Conservation (phyloP, 208 protist species). For the Leishmania aethiopica region DNA sequence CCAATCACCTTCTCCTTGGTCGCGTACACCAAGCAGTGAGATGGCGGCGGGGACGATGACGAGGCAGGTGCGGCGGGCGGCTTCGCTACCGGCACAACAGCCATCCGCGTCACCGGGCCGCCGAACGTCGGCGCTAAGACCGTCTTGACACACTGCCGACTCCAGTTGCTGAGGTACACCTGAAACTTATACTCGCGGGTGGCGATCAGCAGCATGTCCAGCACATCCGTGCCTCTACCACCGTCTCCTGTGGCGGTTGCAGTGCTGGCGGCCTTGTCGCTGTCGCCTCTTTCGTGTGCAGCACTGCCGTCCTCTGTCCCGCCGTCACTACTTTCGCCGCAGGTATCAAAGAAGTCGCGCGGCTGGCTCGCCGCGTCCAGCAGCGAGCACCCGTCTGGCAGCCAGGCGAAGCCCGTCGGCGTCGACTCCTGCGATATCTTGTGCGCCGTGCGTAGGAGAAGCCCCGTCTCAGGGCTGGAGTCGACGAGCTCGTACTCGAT, state of each 20-base stretch:
- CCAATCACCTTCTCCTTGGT: slow-evolving; percentile 93
- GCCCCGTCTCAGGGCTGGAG: slow-evolving; percentile 81
- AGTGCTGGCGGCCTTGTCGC: neutral
- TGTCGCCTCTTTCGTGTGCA: neutral
- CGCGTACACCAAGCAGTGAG: slow-evolving; percentile 81
- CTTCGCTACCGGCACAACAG: slow-evolving; percentile 31
- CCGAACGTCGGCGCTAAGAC: slow-evolving; percentile 93
- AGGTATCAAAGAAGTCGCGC: slow-evolving; percentile 30
- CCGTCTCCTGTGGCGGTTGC: neutral
- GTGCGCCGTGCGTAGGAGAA: slow-evolving; percentile 82
- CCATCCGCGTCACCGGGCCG: slow-evolving; percentile 81
- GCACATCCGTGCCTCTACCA: slow-evolving; percentile 21
- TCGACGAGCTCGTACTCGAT: slow-evolving; percentile 95
- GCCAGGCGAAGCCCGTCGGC: slow-evolving; percentile 92
- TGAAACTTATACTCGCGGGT: slow-evolving; percentile 93
- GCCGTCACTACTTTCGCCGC: neutral
- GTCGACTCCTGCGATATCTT: slow-evolving; percentile 90
- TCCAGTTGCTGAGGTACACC: slow-evolving; percentile 84
- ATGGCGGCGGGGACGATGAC: slow-evolving; percentile 11
- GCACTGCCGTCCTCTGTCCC: neutral
- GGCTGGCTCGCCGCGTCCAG: slow-evolving; percentile 49
- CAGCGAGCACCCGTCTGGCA: slow-evolving; percentile 34
- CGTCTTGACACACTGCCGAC: slow-evolving; percentile 89
- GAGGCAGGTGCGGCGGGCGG: neutral
- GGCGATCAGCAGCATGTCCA: slow-evolving; percentile 80